Percentiles rank a stretch among this genome's conserved stretches.
phyloP scores from a whole-genome alignment of 2,329 filamentous ascomycete genomes.

The Zymoseptoria ardabiliae region DNA sequence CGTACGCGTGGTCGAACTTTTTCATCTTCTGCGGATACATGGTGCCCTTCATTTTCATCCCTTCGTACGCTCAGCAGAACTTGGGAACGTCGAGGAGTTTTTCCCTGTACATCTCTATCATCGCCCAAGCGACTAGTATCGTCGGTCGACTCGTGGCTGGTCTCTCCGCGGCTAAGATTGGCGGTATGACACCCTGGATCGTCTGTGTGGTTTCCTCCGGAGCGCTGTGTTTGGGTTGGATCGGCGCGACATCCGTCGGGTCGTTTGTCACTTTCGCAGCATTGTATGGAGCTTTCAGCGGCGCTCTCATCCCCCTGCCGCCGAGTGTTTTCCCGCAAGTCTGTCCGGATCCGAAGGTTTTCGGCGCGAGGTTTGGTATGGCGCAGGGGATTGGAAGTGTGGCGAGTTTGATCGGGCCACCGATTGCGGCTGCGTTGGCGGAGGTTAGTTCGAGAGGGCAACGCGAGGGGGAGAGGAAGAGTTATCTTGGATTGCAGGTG shows the following conservation, averaged over 20 bases:
- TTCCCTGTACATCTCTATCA: conserved; percentile 49
- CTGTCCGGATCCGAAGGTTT: conserved; percentile 40
- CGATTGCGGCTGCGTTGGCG: conserved; percentile 39
- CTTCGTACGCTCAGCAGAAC: conserved; percentile 30
- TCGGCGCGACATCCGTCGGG: conserved; percentile 36
- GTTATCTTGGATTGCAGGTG: conserved; percentile 25
- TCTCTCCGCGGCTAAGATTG: conserved; percentile 41
- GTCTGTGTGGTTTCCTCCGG: conserved; percentile 41
- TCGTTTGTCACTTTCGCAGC: conserved; percentile 38
- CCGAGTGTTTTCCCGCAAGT: conserved; percentile 37
- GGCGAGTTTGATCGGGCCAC: conserved; percentile 38
- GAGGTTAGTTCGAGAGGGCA: background rate
- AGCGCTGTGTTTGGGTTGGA: conserved; percentile 50
- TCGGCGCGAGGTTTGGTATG: conserved; percentile 43
- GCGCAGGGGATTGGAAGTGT: conserved; percentile 39
- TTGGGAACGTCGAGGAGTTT: conserved; percentile 39
- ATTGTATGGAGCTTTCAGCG: conserved; percentile 39
- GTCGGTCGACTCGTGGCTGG: conserved; percentile 46
- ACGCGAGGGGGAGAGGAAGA: conserved; percentile 6
- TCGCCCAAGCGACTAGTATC: conserved; percentile 51
- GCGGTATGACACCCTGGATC: conserved; percentile 50
- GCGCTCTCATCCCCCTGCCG: conserved; percentile 41
- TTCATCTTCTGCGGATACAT: conserved; percentile 29
- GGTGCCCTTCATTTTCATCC: conserved; percentile 39
- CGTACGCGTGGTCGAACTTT: conserved; percentile 29